Conservation (phyloP, 2,329 filamentous ascomycete genomes). For the Claviceps paspali region DNA sequence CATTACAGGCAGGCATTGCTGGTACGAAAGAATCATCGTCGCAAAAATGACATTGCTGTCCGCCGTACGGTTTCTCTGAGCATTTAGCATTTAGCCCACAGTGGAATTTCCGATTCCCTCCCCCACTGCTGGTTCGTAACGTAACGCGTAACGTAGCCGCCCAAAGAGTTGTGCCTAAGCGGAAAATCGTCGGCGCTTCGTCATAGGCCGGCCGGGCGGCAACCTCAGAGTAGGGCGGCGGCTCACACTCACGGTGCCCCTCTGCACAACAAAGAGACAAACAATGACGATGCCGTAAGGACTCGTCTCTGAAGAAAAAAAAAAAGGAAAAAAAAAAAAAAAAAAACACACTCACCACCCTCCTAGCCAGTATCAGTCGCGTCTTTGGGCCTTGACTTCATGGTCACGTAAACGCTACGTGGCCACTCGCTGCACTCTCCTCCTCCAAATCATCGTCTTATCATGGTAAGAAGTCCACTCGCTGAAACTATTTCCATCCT, state of each 20-base stretch:
- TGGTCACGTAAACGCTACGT: constrained; percentile 12
- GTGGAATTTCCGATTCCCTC: constrained; percentile 2
- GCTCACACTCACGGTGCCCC: constrained; percentile 4
- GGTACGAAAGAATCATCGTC: too few relatives aligned
- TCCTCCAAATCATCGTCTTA: constrained; percentile 8
- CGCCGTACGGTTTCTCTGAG: too few relatives aligned
- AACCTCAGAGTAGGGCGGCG: constrained; percentile 7
- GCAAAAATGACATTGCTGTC: too few relatives aligned
- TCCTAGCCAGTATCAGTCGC: neutral
- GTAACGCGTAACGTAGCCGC: too few relatives aligned
- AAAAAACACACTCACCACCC: too few relatives aligned
- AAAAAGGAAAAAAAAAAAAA: too few relatives aligned
- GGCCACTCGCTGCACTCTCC: constrained; percentile 2
- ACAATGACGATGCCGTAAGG: neutral
- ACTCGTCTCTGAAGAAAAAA: neutral
- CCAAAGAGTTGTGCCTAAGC: constrained; percentile 15
- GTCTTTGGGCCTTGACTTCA: constrained; percentile 5
- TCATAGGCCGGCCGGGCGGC: constrained; percentile 14
- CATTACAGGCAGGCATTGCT: too few relatives aligned
- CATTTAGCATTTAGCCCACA: too few relatives aligned
- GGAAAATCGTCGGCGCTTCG: constrained; percentile 22
- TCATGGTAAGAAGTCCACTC: constrained; percentile 18
- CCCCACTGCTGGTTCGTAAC: constrained; percentile 12
- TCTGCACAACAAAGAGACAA: neutral
- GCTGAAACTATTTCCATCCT: constrained; percentile 5